phyloP scores from a whole-genome alignment of 2,329 filamentous ascomycete genomes.

The Colletotrichum filicis region DNA sequence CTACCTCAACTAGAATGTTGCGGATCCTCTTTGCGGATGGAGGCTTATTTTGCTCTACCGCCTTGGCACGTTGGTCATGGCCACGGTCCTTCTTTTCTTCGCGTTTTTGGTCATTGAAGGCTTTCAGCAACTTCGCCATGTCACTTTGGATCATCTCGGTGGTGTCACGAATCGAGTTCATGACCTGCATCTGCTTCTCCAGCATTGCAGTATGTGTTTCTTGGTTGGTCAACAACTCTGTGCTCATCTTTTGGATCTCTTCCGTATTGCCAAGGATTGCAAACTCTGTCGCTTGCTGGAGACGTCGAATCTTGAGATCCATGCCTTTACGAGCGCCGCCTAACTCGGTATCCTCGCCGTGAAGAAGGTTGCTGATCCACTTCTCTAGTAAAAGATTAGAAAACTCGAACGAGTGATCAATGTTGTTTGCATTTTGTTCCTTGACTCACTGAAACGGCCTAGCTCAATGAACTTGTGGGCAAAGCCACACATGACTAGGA shows the following conservation, averaged over 20 bases:
- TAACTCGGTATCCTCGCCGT: conserved; percentile 45
- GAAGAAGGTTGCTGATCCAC: conserved; percentile 43
- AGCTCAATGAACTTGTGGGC: conserved; percentile 48
- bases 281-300: conserved; percentile 46
- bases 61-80: conserved; percentile 22
- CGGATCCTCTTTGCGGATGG: conserved; percentile 39
- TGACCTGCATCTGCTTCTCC: conserved; percentile 39
- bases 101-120: conserved; percentile 37
- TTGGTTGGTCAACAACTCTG: conserved; percentile 42
- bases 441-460: conserved; percentile 43
- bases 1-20: conserved; percentile 37
- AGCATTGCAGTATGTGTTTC: conserved; percentile 40
- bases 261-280: conserved; percentile 47
- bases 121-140: conserved; percentile 41
- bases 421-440: neutral
- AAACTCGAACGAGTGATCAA: too few species aligned
- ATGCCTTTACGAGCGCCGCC: conserved; percentile 43
- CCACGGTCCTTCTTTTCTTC: neutral
- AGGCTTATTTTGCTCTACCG: conserved; percentile 35
- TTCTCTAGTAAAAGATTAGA: conserved; percentile 37
- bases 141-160: conserved; percentile 42
- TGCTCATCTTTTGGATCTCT: conserved; percentile 42
- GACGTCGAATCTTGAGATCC: conserved; percentile 40
- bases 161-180: conserved; percentile 41
- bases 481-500: conserved; percentile 46